A percentile compares a stretch with the other conserved stretches of the same genome.
These are phyloP conservation scores for Gardenia jasminoides DNA, from an alignment of 257 asterid species.

Conservation along the genomic window DNA sequence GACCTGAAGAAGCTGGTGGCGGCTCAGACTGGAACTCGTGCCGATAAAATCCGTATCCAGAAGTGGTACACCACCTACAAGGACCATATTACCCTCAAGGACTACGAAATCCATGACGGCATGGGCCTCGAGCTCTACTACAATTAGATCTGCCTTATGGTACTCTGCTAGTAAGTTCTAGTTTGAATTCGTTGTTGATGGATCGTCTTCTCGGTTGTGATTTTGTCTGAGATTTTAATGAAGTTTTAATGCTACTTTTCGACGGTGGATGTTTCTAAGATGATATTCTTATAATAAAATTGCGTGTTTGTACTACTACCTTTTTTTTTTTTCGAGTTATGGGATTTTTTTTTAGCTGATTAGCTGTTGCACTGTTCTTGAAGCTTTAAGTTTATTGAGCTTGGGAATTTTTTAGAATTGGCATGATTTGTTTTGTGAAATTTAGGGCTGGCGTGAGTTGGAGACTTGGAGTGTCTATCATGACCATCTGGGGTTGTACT, in stretches of 20 bases:
- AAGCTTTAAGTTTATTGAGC: not conserved
- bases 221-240: not conserved
- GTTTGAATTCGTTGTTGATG: no score
- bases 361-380: not conserved
- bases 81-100: conserved; percentile 79
- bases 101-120: conserved; percentile 81
- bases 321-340: not conserved
- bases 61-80: conserved; percentile 86
- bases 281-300: not conserved
- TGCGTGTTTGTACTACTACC: not conserved
- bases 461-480: not conserved
- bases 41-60: conserved; percentile 84
- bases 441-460: not conserved
- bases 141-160: conserved; percentile 25
- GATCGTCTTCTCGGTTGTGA: not conserved
- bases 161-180: not conserved
- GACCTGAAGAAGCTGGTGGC: conserved; percentile 90
- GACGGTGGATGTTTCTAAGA: not conserved
- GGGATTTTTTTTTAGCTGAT: not conserved
- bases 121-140: conserved; percentile 93
- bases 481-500: no score
- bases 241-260: not conserved
- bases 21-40: conserved; percentile 83
- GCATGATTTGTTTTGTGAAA: not conserved
- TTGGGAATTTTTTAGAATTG: not conserved